Percentiles rank a stretch among this genome's conserved stretches.
Conservation (phyloP, 2,329 filamentous ascomycete species). For the Aurifilum marmelostoma region DNA sequence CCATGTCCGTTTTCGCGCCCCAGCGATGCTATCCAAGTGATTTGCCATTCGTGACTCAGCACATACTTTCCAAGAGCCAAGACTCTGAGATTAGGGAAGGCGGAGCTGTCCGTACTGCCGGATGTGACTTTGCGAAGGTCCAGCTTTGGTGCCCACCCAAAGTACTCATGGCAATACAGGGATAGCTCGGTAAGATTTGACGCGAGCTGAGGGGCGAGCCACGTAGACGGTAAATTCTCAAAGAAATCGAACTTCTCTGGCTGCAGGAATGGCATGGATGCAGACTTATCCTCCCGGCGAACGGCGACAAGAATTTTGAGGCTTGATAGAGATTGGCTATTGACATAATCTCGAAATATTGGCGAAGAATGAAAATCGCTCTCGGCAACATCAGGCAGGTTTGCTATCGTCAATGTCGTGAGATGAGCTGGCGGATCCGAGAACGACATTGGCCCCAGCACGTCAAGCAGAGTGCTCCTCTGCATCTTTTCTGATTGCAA, state of each 20-base stretch:
- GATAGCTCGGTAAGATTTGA: constrained; percentile 42
- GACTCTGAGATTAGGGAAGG: constrained; percentile 45
- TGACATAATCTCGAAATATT: background rate
- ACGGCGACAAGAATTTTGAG: constrained; percentile 14
- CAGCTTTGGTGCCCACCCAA: constrained; percentile 45
- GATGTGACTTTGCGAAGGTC: constrained; percentile 37
- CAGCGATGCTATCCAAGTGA: constrained; percentile 50
- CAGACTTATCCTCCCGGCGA: background rate
- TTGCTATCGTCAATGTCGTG: constrained; percentile 16
- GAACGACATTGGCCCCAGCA: background rate
- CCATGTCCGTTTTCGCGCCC: constrained; percentile 31
- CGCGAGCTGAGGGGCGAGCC: constrained; percentile 30
- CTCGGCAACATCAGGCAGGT: constrained; percentile 16
- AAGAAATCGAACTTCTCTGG: constrained; percentile 32
- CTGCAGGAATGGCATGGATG: background rate
- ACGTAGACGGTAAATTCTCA: constrained; percentile 30
- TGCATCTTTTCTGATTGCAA: background rate
- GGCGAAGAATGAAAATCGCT: background rate
- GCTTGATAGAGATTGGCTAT: background rate
- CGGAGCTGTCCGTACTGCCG: background rate
- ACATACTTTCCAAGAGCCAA: constrained; percentile 46
- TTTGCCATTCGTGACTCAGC: constrained; percentile 49
- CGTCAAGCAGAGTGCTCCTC: background rate
- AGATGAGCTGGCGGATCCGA: background rate
- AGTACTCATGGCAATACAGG: constrained; percentile 42